Base-by-base conservation (phyloP, 768 basidiomycete genomes). In the Wakefieldia striispora region DNA sequence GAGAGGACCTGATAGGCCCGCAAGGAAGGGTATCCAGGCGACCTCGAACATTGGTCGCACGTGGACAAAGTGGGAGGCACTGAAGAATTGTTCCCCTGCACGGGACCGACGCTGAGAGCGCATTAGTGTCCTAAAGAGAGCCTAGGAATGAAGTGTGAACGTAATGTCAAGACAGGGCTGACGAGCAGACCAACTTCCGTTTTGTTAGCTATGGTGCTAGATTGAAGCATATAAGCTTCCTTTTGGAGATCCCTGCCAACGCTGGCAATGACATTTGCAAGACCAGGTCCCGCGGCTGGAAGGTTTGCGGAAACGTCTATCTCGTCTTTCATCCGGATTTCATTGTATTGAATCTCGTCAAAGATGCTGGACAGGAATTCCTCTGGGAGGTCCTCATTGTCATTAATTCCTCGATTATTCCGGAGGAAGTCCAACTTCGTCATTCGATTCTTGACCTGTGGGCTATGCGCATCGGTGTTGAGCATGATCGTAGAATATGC, bases 261-360 rank as follows among this genome's bases (percentile, higher is more conserved):
- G 45, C 83, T 88, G 3, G 89, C 90, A 14, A 99, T 70, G 8
- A 87, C 88, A 55, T 80, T 84, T 1, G 91, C 87, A 31, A 97
- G 69, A 12, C 94, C 93, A 19, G 90, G 81, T 3, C 81, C 81
- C 27, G 76, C 49, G 4, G 74, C 61, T 9, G 72, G 66, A 20
- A 81, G 60, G 51, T 47, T 65, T 20, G 52, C 34, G 7, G 72
- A 72, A 24, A 79, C 74, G 58, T 95, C 94, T 21, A 93, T 73
- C 72, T 99, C 95, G 61, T 98, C 97, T 71, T 97, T 97, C 97
- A 99, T 98, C 61, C 91, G 81, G 58, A 99, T 98, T 68, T 99
- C 97, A 59, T 97, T 94, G 37, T 67, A 75, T 49, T 83, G 80
- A 57, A 99, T 98, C 37, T 97, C 91, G 59, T 98, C 93, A 65